A percentile compares a stretch with the other conserved stretches of the same genome.
Evolutionary conservation across 148 eudicot genomes (phyloP).

Genomic region (Persicaria maculosa): DNA sequence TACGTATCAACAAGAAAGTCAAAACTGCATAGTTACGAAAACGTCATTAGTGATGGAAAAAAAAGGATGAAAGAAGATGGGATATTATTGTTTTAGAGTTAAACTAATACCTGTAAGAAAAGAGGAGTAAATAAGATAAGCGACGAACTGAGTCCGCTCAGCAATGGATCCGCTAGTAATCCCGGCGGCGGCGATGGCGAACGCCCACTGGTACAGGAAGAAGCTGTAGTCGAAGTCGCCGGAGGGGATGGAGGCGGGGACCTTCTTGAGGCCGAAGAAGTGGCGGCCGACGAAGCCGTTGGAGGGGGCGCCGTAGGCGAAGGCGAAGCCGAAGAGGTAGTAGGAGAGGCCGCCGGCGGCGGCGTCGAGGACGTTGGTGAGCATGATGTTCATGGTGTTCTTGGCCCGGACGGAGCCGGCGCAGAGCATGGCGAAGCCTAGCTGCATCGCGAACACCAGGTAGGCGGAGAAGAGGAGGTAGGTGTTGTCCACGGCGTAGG

Average conservation of each 20-base stretch:
- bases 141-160: slow-evolving; percentile 46
- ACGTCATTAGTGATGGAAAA: neutral
- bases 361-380: slow-evolving; percentile 50
- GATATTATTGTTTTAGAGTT: neutral
- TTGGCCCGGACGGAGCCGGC: slow-evolving; percentile 55
- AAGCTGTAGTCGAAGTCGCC: slow-evolving; percentile 32
- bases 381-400: slow-evolving; percentile 58
- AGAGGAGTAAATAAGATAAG: slow-evolving; percentile 40
- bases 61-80: neutral
- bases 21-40: no score
- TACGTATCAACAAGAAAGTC: no score
- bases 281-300: slow-evolving; percentile 37
- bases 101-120: slow-evolving; percentile 26
- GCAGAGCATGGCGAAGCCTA: slow-evolving; percentile 57
- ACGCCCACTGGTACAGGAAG: slow-evolving; percentile 47
- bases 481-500: slow-evolving; percentile 39
- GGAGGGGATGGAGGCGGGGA: slow-evolving; percentile 10
- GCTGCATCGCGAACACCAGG: slow-evolving; percentile 49
- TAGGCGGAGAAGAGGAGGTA: slow-evolving; percentile 49
- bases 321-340: slow-evolving; percentile 47
- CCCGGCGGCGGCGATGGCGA: slow-evolving; percentile 51
- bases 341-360: slow-evolving; percentile 49
- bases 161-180: slow-evolving; percentile 50
- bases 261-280: slow-evolving; percentile 22
- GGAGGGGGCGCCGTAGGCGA: slow-evolving; percentile 34